Evolutionary conservation across 495 filamentous ascomycete species (phyloP).

Genomic region (Trichoderma orchidacearum): DNA sequence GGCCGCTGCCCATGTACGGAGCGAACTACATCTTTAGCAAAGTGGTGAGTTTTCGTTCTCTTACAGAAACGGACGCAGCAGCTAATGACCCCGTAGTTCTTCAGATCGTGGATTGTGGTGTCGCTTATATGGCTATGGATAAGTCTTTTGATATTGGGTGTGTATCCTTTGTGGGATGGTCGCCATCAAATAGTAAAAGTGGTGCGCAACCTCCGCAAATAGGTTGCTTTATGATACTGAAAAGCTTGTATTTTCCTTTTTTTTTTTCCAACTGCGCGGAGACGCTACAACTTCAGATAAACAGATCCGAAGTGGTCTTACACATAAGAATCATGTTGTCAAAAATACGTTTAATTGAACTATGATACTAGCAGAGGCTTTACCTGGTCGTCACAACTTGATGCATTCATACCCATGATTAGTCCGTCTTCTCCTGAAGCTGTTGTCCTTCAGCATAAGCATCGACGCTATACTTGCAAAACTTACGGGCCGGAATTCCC

Average conservation of each 20-base stretch:
- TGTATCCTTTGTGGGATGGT: not conserved
- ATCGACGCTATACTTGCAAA: constrained; percentile 17
- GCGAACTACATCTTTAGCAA: constrained; percentile 59
- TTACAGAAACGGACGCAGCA: not conserved
- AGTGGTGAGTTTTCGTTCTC: not conserved
- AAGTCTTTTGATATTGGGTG: not conserved
- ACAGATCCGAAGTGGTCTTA: too few species aligned
- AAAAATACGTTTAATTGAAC: too few species aligned
- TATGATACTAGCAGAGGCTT: too few species aligned
- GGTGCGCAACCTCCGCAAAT: not conserved
- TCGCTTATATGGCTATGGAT: not conserved
- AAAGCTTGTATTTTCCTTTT: too few species aligned
- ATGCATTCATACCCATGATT: too few species aligned
- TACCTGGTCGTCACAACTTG: too few species aligned
- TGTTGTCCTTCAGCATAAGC: not conserved
- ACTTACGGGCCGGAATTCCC: constrained; percentile 26
- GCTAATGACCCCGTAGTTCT: not conserved
- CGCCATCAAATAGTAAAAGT: not conserved
- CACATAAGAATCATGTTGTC: too few species aligned
- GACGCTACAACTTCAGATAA: too few species aligned
- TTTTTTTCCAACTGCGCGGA: too few species aligned
- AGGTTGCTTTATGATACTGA: too few species aligned
- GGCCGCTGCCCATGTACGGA: constrained; percentile 77
- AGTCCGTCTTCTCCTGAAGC: not conserved
- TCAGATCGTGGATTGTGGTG: not conserved